A percentile compares a stretch with the other conserved stretches of the same genome.
Conservation (phyloP, 495 filamentous ascomycete genomes). For the Neurospora sp. region DNA sequence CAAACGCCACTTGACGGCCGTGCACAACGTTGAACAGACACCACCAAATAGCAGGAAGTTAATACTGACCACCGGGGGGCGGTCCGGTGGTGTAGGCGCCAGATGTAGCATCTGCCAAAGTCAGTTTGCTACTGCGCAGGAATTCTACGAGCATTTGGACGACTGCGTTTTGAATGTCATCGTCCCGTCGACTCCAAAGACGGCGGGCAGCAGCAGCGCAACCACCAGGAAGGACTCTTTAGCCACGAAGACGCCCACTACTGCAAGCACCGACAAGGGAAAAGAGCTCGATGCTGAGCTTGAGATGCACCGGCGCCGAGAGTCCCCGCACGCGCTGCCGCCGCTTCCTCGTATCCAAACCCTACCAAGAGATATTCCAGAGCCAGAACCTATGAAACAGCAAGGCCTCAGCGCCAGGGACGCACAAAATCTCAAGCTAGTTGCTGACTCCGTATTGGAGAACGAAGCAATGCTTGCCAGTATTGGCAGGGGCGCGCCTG, state of each 20-base stretch:
- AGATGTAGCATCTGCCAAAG: constrained; percentile 93
- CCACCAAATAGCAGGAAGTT: constrained; percentile 86
- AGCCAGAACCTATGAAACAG: not conserved
- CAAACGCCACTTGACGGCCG: constrained; percentile 90
- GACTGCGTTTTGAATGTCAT: constrained; percentile 96
- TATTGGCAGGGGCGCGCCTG: not conserved
- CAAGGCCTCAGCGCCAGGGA: not conserved
- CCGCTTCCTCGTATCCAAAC: constrained; percentile 2
- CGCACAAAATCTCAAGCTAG: not conserved
- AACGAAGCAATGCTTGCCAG: not conserved
- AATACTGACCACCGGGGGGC: constrained; percentile 15
- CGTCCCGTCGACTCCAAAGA: constrained; percentile 69
- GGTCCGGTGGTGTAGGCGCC: constrained; percentile 54
- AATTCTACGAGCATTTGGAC: constrained; percentile 97
- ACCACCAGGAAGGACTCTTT: constrained; percentile 19
- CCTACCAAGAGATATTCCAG: not conserved
- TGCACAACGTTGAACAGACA: constrained; percentile 91
- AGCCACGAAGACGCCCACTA: constrained; percentile 17
- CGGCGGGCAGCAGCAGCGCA: constrained; percentile 12
- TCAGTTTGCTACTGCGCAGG: constrained; percentile 85
- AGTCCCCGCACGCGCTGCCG: not conserved
- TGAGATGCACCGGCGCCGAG: constrained; percentile 4
- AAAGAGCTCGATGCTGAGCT: constrained; percentile 16
- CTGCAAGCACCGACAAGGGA: constrained; percentile 18
- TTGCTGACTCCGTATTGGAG: not conserved